Evolutionary conservation across 257 asterid genomes (phyloP).

Genomic region (Solanum pinnatisectum): DNA sequence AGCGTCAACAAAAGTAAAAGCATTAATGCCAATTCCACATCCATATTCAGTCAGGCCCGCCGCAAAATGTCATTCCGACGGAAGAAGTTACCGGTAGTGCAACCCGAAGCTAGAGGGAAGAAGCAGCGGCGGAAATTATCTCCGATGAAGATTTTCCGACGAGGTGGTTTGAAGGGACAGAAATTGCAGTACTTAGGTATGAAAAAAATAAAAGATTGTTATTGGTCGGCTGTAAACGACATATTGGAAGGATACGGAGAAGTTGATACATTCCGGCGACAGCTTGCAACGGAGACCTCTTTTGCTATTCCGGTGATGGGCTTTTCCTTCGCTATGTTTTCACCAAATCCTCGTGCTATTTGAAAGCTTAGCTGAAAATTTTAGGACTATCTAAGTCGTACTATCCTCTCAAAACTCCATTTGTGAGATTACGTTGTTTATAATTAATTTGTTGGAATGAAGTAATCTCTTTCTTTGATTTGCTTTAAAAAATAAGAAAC

Average conservation of each 20-base stretch:
- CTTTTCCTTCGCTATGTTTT: slow-evolving; percentile 21
- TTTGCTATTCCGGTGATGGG: slow-evolving; percentile 73
- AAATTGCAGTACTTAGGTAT: slow-evolving; percentile 25
- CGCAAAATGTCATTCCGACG: slow-evolving; percentile 21
- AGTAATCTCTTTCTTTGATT: background rate
- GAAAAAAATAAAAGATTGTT: slow-evolving; percentile 35
- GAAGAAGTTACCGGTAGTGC: slow-evolving; percentile 30
- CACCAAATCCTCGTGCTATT: background rate
- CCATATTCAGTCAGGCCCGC: slow-evolving; percentile 2
- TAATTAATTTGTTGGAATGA: background rate
- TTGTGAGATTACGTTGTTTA: no score
- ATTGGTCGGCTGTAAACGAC: slow-evolving; percentile 24
- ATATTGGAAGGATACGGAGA: slow-evolving; percentile 27
- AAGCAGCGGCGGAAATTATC: slow-evolving; percentile 34
- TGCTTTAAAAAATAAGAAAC: background rate
- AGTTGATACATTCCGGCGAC: slow-evolving; percentile 42
- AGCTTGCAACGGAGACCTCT: slow-evolving; percentile 43
- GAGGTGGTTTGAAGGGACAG: slow-evolving; percentile 31
- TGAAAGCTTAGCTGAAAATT: background rate
- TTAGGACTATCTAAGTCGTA: no score
- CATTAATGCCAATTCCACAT: background rate
- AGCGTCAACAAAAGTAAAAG: background rate
- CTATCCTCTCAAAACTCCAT: no score
- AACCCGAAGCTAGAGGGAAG: slow-evolving; percentile 31
- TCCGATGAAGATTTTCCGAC: slow-evolving; percentile 27